Evolutionary conservation across 768 basidiomycete genomes (phyloP).

Genomic region (Phanerochaete sordida): DNA sequence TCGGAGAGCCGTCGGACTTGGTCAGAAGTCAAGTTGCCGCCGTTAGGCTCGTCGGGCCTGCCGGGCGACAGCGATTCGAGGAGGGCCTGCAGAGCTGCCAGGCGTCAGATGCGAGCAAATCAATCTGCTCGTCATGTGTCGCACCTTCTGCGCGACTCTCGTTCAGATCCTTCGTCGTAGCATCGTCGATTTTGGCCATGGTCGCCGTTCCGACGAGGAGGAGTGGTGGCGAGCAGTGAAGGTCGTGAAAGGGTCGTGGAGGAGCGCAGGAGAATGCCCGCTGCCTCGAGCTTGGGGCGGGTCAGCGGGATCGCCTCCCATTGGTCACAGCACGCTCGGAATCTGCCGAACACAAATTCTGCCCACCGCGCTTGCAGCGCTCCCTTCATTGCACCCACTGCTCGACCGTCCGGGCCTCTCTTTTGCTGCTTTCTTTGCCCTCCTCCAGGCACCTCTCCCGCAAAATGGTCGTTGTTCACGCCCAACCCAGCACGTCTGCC

Average conservation of each 20-base stretch:
- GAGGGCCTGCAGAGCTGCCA: conserved; percentile 36
- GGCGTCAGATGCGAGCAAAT: neutral
- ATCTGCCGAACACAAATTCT: conserved; percentile 9
- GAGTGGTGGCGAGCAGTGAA: neutral
- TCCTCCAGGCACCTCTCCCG: no score
- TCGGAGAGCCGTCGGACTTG: conserved; percentile 53
- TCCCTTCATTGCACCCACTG: no score
- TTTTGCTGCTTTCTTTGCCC: no score
- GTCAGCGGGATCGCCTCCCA: neutral
- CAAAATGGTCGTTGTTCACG: conserved; percentile 40
- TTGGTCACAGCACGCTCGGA: conserved; percentile 1
- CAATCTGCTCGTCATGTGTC: neutral
- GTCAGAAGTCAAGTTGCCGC: conserved; percentile 38
- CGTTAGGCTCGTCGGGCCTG: conserved; percentile 3
- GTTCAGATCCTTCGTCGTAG: conserved; percentile 23
- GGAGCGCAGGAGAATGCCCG: neutral
- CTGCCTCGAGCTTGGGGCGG: conserved; percentile 1
- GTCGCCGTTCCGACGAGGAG: conserved; percentile 3
- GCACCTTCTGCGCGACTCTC: conserved; percentile 34
- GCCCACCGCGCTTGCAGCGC: neutral
- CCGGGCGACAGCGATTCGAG: conserved; percentile 33
- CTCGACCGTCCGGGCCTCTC: no score
- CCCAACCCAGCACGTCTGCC: conserved; percentile 27
- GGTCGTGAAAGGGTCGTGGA: neutral
- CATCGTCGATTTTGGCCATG: conserved; percentile 5